Percentiles rank a stretch among this genome's conserved stretches.
Conservation (phyloP, 139 green algal species). For the Chlamydomonas sp. region DNA sequence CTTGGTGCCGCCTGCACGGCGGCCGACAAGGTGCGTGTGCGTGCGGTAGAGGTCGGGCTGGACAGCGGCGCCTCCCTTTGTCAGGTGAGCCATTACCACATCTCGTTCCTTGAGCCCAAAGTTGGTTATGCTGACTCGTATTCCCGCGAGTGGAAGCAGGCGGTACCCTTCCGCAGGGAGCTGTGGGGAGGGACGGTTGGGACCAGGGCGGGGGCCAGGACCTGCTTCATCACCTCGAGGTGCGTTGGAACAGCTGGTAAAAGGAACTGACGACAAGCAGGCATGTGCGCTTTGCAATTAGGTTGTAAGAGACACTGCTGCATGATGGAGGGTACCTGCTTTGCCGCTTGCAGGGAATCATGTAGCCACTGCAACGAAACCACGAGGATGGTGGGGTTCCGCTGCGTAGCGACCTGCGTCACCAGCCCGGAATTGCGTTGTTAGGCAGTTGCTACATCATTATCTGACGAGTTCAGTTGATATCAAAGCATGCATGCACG, state of each 20-base stretch:
- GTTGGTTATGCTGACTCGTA: slow-evolving; percentile 29
- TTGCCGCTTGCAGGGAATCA: background rate
- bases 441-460: no score
- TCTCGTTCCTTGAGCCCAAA: slow-evolving; percentile 17
- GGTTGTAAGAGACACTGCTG: background rate
- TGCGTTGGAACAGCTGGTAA: no score
- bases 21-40: slow-evolving; percentile 20
- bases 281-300: background rate
- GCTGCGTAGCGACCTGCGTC: background rate
- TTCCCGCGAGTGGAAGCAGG: slow-evolving; percentile 9
- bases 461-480: background rate
- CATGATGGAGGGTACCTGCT: background rate
- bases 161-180: background rate
- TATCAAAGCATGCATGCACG: background rate
- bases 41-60: slow-evolving; percentile 5
- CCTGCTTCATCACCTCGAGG: no score
- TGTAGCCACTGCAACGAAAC: slow-evolving; percentile 2
- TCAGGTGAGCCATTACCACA: background rate
- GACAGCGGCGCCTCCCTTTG: background rate
- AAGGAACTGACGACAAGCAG: no score
- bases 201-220: background rate
- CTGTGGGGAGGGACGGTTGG: background rate
- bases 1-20: background rate
- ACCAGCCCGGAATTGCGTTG: no score
- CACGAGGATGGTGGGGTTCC: background rate